Conservation (phyloP, 2,329 filamentous ascomycete genomes). For the Ceratocystis lukuohia region DNA sequence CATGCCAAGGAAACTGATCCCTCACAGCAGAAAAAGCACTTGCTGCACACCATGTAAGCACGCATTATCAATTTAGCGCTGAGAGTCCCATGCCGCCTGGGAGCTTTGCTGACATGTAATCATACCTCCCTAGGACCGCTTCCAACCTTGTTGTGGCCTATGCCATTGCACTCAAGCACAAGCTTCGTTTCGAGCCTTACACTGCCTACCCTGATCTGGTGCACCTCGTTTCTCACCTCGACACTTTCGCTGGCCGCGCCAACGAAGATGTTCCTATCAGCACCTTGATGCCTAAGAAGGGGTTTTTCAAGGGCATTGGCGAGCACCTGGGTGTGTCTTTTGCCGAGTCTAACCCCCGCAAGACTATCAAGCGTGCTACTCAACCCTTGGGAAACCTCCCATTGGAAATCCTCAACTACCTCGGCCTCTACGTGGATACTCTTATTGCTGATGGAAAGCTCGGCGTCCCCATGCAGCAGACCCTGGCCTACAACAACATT, state of each 20-base stretch:
- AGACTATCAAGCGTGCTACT: constrained; percentile 58
- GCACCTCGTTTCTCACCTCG: constrained; percentile 55
- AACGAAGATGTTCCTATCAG: constrained; percentile 29
- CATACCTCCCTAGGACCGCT: constrained; percentile 32
- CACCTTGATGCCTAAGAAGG: constrained; percentile 30
- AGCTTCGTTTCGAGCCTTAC: constrained; percentile 71
- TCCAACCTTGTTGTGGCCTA: constrained; percentile 70
- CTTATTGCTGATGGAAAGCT: constrained; percentile 44
- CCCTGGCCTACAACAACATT: constrained; percentile 46
- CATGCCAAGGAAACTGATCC: constrained; percentile 32
- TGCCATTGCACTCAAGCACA: constrained; percentile 66
- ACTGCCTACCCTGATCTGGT: constrained; percentile 62
- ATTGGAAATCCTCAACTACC: constrained; percentile 62
- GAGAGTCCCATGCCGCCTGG: too few relatives aligned
- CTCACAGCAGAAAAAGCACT: constrained; percentile 21
- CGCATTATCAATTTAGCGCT: too few relatives aligned
- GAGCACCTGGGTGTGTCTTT: constrained; percentile 66
- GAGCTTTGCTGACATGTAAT: not conserved
- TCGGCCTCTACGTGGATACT: constrained; percentile 52
- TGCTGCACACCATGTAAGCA: constrained; percentile 18
- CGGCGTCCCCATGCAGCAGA: constrained; percentile 44
- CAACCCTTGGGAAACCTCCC: constrained; percentile 71
- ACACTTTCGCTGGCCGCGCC: constrained; percentile 55
- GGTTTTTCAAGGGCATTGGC: constrained; percentile 50
- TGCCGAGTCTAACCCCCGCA: constrained; percentile 64